Evolutionary conservation across 805 yeast species (phyloP), one percentile per base, ranked within the genome.

Genomic region (Ogataea angusta): DNA sequence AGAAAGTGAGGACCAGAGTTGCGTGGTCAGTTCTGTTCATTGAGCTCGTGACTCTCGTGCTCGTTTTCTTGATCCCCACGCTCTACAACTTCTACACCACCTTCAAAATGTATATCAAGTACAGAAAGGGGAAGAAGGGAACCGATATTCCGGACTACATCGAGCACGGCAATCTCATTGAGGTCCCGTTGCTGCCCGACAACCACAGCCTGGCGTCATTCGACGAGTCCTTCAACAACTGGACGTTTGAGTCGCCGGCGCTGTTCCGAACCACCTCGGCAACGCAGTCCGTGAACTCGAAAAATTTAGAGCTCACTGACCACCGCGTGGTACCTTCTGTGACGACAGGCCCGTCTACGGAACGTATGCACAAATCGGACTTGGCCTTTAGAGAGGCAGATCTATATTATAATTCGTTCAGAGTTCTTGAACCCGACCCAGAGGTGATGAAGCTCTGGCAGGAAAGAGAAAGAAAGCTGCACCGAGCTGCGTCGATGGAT

Each of bases 301-400:
- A 31, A 9, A 48, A 51, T n/a, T 30, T 56, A n/a, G 42, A 51
- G 34, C 42, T 59, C 34, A 53, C 61, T 2, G 62, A 57, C 31
- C 41, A 43, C 23, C 40, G 63, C 4, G 57, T 46, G 2, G 27
- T 56, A 12, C 58, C 63, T 10, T 49, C 55, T 9, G 34, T 49
- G 23, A 37, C 52, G 6, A 23, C 46, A 6, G 40, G 45, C 10
- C 25, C 49, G 25, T 9, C 15, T 41, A 12, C 34, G 6, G 30
- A 40, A 33, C 69, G 9, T 16, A 33, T 35, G 29, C 31, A 16
- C 9, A 38, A 17, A 26, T 30, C 60, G 9, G 81, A 80, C 54
- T 79, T 79, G 56, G 72, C 81, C 0, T 72, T 73, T 2, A 63
- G 86, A 43, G 86, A 80, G 53, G 80, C 77, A 1, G 86, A 80